Evolutionary conservation across 352 stramenopile genomes (phyloP).

Genomic region (Globisporangium spinosum): DNA sequence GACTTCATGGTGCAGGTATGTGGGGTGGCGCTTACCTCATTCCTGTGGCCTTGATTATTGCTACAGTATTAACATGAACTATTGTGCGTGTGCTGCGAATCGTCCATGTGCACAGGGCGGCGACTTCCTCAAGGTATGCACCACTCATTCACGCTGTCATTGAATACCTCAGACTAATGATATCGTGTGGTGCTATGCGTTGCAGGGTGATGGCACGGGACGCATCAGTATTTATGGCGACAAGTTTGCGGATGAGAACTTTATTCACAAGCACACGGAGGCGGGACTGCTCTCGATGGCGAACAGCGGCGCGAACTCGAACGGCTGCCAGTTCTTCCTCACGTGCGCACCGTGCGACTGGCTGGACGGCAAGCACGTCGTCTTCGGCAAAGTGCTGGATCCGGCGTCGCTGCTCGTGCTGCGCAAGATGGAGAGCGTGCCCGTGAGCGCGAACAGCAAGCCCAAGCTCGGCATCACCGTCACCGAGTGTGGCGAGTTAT

Average conservation of each 20-base stretch:
- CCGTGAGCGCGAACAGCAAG: slow-evolving; percentile 78
- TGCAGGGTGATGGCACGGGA: slow-evolving; percentile 75
- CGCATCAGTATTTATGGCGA: slow-evolving; percentile 87
- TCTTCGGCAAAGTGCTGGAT: slow-evolving; percentile 94
- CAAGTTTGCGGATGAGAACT: slow-evolving; percentile 85
- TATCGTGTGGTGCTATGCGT: neutral
- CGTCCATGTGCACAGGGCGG: slow-evolving; percentile 36
- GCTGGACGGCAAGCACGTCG: slow-evolving; percentile 96
- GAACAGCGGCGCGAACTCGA: slow-evolving; percentile 93
- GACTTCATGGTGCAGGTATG: slow-evolving; percentile 87
- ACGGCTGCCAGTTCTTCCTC: slow-evolving; percentile 95
- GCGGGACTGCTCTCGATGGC: slow-evolving; percentile 86
- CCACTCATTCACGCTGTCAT: neutral
- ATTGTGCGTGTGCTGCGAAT: neutral
- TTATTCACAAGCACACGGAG: slow-evolving; percentile 81
- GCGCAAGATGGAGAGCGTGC: slow-evolving; percentile 91
- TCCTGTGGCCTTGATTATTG: neutral
- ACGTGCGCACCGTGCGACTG: slow-evolving; percentile 92
- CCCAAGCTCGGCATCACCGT: slow-evolving; percentile 86
- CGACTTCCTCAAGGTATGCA: slow-evolving; percentile 78
- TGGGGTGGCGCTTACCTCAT: neutral
- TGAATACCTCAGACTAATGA: neutral
- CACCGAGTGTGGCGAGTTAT: slow-evolving; percentile 89
- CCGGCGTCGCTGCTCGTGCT: slow-evolving; percentile 79
- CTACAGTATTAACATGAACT: neutral